phyloP scores from a whole-genome alignment of 345 rosid genomes.

The Salix purpurea region DNA sequence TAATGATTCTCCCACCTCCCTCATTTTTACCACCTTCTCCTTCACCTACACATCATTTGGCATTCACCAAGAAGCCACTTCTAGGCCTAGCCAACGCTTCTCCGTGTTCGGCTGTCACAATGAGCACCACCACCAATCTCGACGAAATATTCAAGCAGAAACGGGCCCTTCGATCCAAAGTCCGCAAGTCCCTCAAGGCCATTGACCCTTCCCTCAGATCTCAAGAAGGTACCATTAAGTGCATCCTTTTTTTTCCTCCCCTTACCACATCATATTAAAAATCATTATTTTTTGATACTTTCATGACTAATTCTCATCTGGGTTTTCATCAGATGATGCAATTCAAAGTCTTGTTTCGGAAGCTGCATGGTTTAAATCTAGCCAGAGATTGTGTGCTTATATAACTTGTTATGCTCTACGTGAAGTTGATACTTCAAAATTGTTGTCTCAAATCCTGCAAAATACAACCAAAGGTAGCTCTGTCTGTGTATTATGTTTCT shows the following conservation, averaged over 20 bases:
- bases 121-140: constrained; percentile 22
- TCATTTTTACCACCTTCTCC: background rate
- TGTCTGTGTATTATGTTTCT: background rate
- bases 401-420: constrained; percentile 73
- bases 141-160: constrained; percentile 65
- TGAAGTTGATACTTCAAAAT: constrained; percentile 74
- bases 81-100: background rate
- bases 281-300: background rate
- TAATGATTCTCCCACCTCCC: background rate
- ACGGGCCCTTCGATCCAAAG: constrained; percentile 54
- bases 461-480: constrained; percentile 33
- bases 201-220: constrained; percentile 75
- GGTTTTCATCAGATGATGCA: constrained; percentile 45
- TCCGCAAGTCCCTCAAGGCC: constrained; percentile 66
- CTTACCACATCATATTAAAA: background rate
- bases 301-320: background rate
- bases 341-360: constrained; percentile 66
- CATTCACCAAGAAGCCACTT: too few relatives aligned
- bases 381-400: constrained; percentile 74
- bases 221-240: constrained; percentile 47
- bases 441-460: constrained; percentile 51
- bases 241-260: background rate
- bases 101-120: background rate
- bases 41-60: background rate
- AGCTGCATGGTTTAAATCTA: constrained; percentile 82